Evolutionary conservation across 2,329 filamentous ascomycete species (phyloP), one percentile per base, ranked within the genome.

Genomic region (Aureobasidium mangrovei): DNA sequence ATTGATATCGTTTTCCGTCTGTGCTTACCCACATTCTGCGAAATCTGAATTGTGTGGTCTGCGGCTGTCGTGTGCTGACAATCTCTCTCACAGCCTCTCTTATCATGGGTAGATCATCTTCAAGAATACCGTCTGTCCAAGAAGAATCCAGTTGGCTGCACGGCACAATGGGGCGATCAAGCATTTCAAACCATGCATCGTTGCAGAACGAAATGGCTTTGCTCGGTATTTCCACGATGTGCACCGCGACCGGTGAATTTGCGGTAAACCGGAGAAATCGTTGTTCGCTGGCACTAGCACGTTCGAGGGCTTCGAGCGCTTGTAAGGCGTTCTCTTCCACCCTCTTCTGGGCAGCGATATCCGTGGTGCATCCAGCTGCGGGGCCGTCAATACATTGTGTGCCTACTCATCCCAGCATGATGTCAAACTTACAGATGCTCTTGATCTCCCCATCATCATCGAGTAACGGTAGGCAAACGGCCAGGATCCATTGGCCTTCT

Each of bases 61-160:
- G 43, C 2, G 43, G 43, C 8, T 48, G 43, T 26, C 31, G 43
- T 12, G 36, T 48, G 5, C 33, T 4, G n/a, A 53, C 5, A 7
- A 54, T 47, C 3, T 42, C 24, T 5, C 29, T 10, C 33, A 46
- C 24, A 4, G 44, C 29, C 4, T 28, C 31, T 18, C 29, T 26
- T 18, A 47, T 3, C 2, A 57, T 35, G 41, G 49, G 49, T 36
- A 43, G n/a, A 31, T 53, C 59, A 57, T 8, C 55, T 56, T 32
- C 47, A 28, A 52, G 56, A 55, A 39, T 46, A 33, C 24, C 49
- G 36, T 75, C 71, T 54, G 70, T 76, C 57, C 72, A 77, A 3
- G 69, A 68, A 2, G 72, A 41, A 76, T 77, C 51, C 1, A 77
- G 59, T 2, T 72, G 63, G 4, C 71, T 72, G 36, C 73, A 70